Percentiles rank a stretch among this genome's conserved stretches.
These are phyloP conservation scores for Diplocarpon rosae DNA, from an alignment of 2,329 filamentous ascomycete species.

Conservation along the genomic window DNA sequence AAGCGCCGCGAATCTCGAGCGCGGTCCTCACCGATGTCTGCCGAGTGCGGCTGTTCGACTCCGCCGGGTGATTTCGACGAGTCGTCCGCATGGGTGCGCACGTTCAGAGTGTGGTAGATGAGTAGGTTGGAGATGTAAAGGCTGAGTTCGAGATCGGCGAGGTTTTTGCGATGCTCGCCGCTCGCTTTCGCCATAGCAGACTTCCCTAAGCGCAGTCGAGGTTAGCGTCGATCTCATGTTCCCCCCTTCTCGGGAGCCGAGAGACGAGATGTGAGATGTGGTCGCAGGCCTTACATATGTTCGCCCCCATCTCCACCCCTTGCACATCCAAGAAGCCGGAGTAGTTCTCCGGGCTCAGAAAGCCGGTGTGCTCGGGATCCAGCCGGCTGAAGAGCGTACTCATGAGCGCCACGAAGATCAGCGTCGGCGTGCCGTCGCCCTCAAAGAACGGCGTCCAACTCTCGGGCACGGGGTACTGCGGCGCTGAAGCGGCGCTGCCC, in stretches of 20 bases:
- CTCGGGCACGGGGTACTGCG: constrained; percentile 12
- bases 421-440: constrained; percentile 10
- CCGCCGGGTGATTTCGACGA: neutral
- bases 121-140: constrained; percentile 14
- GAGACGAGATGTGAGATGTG: too few species aligned
- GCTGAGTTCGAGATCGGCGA: constrained; percentile 19
- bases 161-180: constrained; percentile 12
- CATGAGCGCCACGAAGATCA: constrained; percentile 20
- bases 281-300: too few species aligned
- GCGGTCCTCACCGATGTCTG: constrained; percentile 3
- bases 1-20: constrained; percentile 13
- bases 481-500: constrained; percentile 18
- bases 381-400: constrained; percentile 19
- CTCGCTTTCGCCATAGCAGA: constrained; percentile 9
- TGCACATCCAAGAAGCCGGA: constrained; percentile 16
- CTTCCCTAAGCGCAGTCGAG: constrained; percentile 14
- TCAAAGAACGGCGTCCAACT: constrained; percentile 20
- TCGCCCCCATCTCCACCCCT: too few species aligned
- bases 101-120: constrained; percentile 15
- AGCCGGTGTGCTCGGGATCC: constrained; percentile 17
- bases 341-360: constrained; percentile 18
- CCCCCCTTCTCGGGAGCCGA: too few species aligned
- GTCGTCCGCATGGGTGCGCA: neutral
- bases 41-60: constrained; percentile 4
- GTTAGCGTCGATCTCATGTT: constrained; percentile 9